Evolutionary conservation across 176 grass and related monocot genomes (phyloP).

Genomic region (Aegilops umbellulata): DNA sequence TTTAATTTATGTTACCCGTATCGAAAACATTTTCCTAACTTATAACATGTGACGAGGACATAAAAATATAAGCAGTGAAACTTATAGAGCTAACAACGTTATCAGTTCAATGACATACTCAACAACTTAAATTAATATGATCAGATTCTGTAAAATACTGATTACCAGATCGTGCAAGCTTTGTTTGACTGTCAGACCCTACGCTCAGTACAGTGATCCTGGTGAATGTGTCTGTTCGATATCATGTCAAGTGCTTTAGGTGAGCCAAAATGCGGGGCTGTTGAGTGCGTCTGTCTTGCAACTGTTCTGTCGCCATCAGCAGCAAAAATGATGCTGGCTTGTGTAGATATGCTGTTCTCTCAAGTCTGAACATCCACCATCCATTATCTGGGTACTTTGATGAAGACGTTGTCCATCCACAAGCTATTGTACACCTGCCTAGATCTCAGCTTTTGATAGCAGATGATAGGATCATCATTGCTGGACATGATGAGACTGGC

Average conservation of each 20-base stretch:
- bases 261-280: neutral
- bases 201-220: neutral
- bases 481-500: conserved; percentile 12
- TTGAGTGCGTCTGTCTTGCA: conserved; percentile 8
- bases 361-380: neutral
- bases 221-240: neutral
- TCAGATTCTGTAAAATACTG: neutral
- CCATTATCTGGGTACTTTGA: conserved; percentile 1
- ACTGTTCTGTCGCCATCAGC: neutral
- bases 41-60: neutral
- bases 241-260: neutral
- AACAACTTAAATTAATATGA: neutral
- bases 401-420: neutral
- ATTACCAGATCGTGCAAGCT: neutral
- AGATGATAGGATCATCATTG: neutral
- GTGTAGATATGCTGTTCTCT: neutral
- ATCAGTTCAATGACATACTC: neutral
- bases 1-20: neutral
- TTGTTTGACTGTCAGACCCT: neutral
- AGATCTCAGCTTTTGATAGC: neutral
- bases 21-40: neutral
- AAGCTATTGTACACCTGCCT: neutral
- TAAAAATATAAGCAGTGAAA: neutral
- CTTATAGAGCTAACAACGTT: neutral
- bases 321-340: neutral